phyloP scores from a whole-genome alignment of 805 yeast genomes.

The Lipomyces spencermartinsiae region DNA sequence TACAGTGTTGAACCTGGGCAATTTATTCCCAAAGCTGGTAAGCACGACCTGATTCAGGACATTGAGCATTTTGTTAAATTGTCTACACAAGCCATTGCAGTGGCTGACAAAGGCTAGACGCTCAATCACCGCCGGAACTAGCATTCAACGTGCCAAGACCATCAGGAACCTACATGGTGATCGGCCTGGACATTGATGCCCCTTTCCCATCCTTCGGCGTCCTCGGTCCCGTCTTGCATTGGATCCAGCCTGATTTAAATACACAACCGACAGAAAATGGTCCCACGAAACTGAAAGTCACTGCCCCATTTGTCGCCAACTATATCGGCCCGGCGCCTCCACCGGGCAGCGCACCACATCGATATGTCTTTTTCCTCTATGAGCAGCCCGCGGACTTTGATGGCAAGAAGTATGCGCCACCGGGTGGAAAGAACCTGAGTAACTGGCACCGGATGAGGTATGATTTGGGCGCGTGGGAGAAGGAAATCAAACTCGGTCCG shows the following conservation, averaged over 20 bases:
- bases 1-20: constrained; percentile 11
- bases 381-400: constrained; percentile 17
- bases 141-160: constrained; percentile 7
- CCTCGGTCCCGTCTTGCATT: constrained; percentile 19
- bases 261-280: constrained; percentile 12
- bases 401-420: constrained; percentile 7
- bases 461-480: constrained; percentile 11
- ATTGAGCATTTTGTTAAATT: background rate
- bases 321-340: constrained; percentile 24
- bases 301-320: constrained; percentile 17
- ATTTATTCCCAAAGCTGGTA: constrained; percentile 17
- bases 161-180: constrained; percentile 17
- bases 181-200: constrained; percentile 20
- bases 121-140: constrained; percentile 20
- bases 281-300: constrained; percentile 1
- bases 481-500: constrained; percentile 10
- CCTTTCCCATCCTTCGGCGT: constrained; percentile 18
- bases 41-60: background rate
- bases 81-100: background rate
- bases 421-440: constrained; percentile 12
- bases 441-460: constrained; percentile 14
- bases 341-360: constrained; percentile 20
- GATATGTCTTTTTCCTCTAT: constrained; percentile 14
- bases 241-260: constrained; percentile 22
- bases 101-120: background rate